These are phyloP conservation scores for Solanum chacoense DNA, from an alignment of 305 asterid genomes.

Conservation along the genomic window DNA sequence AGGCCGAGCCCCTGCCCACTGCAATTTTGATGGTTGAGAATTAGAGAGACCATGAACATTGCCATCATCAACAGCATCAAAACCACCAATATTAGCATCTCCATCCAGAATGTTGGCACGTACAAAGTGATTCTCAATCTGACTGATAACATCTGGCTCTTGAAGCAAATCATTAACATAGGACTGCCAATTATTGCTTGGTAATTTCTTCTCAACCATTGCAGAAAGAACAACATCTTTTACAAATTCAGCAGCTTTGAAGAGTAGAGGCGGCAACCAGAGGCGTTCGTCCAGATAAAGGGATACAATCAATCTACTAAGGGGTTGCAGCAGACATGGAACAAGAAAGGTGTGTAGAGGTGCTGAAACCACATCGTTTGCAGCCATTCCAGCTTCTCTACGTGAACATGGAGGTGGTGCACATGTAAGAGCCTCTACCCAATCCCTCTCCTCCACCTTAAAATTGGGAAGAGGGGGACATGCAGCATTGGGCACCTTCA, in stretches of 20 bases:
- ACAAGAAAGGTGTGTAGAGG: conserved; percentile 67
- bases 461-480: conserved; percentile 53
- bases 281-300: conserved; percentile 64
- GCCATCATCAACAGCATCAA: conserved; percentile 27
- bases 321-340: conserved; percentile 69
- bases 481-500: conserved; percentile 23
- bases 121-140: conserved; percentile 54
- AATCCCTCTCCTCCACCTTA: conserved; percentile 83
- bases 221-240: conserved; percentile 49
- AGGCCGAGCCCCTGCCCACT: conserved; percentile 36
- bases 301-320: conserved; percentile 51
- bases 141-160: conserved; percentile 42
- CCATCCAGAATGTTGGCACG: conserved; percentile 39
- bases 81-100: conserved; percentile 26
- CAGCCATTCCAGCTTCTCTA: conserved; percentile 81
- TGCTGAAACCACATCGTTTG: conserved; percentile 62
- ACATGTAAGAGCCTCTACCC: conserved; percentile 84
- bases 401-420: conserved; percentile 94
- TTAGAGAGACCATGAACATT: conserved; percentile 28
- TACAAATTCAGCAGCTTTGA: conserved; percentile 53
- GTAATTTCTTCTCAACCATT: conserved; percentile 33
- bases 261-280: conserved; percentile 69
- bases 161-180: conserved; percentile 56
- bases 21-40: conserved; percentile 40
- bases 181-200: conserved; percentile 63